Evolutionary conservation across 2,329 filamentous ascomycete genomes (phyloP).

Genomic region (Hawksworthiomyces lignivorus): DNA sequence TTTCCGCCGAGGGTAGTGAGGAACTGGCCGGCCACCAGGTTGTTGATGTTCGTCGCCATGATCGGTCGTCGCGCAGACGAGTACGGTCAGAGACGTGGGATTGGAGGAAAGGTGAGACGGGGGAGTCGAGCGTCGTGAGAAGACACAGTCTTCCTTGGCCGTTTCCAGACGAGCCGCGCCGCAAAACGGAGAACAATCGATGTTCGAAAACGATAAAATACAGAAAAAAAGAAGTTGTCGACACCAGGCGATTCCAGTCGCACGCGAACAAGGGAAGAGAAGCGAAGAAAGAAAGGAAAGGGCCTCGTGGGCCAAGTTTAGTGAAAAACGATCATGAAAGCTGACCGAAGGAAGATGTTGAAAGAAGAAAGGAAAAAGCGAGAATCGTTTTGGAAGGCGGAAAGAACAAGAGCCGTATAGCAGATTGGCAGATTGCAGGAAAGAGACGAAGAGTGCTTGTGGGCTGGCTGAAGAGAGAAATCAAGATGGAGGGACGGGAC

Average conservation of each 20-base stretch:
- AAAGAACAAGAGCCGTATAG: background rate
- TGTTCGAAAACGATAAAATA: conserved; percentile 1
- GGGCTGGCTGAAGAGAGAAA: background rate
- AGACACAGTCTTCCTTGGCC: conserved; percentile 9
- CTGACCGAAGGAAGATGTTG: conserved; percentile 10
- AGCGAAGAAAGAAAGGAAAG: conserved; percentile 21
- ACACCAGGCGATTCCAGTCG: conserved; percentile 37
- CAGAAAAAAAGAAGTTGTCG: conserved; percentile 5
- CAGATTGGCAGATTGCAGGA: conserved; percentile 2
- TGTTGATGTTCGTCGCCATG: conserved; percentile 36
- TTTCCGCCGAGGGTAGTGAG: conserved; percentile 42
- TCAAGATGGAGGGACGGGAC: conserved; percentile 1
- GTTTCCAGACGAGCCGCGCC: conserved; percentile 14
- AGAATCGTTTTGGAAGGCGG: background rate
- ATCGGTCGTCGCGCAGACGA: conserved; percentile 8
- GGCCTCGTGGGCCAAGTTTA: conserved; percentile 34
- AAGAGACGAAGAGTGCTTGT: conserved; percentile 5
- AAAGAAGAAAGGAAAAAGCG: conserved; percentile 13
- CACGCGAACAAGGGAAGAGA: conserved; percentile 20
- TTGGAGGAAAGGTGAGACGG: background rate
- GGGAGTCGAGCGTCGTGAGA: background rate
- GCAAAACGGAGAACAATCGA: conserved; percentile 2
- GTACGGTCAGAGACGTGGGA: too few relatives aligned
- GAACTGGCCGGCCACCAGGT: conserved; percentile 38
- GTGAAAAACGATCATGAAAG: conserved; percentile 31